Conservation (phyloP, 148 eudicot genomes). For the Suaeda aralocaspica region DNA sequence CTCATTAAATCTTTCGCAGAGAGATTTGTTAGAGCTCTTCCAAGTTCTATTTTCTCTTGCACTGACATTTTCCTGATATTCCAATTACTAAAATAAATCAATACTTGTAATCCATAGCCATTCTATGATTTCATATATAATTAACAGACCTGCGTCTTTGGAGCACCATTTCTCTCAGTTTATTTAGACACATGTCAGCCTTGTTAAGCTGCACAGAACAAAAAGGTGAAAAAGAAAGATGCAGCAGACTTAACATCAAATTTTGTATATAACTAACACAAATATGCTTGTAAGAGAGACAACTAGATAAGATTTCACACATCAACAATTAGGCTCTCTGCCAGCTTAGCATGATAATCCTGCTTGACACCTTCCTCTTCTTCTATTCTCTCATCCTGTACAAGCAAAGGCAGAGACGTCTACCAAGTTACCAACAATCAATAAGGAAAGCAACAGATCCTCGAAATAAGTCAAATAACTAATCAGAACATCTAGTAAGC, state of each 20-base stretch:
- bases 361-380: slow-evolving; percentile 51
- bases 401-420: background rate
- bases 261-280: background rate
- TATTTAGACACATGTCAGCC: slow-evolving; percentile 40
- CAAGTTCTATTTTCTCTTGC: slow-evolving; percentile 59
- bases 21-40: slow-evolving; percentile 45
- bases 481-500: background rate
- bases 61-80: slow-evolving; percentile 54
- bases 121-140: background rate
- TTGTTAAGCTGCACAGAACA: slow-evolving; percentile 41
- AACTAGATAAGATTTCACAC: slow-evolving; percentile 25
- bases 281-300: background rate
- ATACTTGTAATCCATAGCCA: background rate
- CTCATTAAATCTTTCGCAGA: slow-evolving; percentile 51
- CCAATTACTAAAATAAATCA: background rate
- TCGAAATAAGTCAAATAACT: too few relatives aligned
- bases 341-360: slow-evolving; percentile 52
- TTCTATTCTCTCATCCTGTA: slow-evolving; percentile 52
- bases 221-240: background rate
- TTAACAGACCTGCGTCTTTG: slow-evolving; percentile 60
- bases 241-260: background rate
- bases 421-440: too few relatives aligned
- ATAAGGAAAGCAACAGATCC: too few relatives aligned
- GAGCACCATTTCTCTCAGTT: slow-evolving; percentile 45
- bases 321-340: slow-evolving; percentile 43